Base-by-base conservation (phyloP, 306 rosid species). In the Oemleria cerasiformis region DNA sequence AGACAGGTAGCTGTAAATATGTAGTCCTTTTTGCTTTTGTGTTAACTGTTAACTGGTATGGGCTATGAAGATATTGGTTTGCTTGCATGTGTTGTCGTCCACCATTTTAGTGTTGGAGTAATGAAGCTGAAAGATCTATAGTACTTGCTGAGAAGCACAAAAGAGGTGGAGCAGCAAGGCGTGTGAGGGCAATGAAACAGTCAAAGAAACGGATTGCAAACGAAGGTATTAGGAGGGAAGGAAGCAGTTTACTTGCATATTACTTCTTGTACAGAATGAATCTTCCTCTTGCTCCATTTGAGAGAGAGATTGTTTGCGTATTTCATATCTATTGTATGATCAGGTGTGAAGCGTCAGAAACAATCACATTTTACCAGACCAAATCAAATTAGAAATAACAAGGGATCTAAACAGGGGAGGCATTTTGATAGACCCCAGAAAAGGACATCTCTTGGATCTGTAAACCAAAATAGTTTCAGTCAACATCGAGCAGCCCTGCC, bases 81-180 rank as follows among this genome's bases (percentile, higher is more conserved):
- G 47, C 55, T 42, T 66, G 73, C 58, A 54, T 78, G 72, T 81
- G 66, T 58, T 57, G 45, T 70, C 16, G 23, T 36, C 39, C 59
- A 10, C 23, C 63, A 59, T 3, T 78, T 50, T 79, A 92, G 97
- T 43, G n/a, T 79, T 92, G 96, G 96, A 83, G 71, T 73, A 43
- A 86, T 68, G 96, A 92, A 87, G 83, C 90, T 63, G 84, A 86
- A 74, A 83, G 97, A 82, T 62, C 74, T 19, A 65, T 64, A 74
- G 96, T 89, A 71, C 88, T 92, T 65, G 78, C 80, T 54, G 96
- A 92, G 88, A 89, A 92, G 82, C 96, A 92, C 81, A 72, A 17
- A 81, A 79, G 92, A 17, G 93, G 97, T 70, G 87, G 78, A 36
- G 96, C 80, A 58, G 96, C 97, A 2, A 86, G 97, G 77, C 74